These are phyloP conservation scores for Eimeria praecox DNA, from an alignment of 169 alveolate genomes.

Conservation along the genomic window DNA sequence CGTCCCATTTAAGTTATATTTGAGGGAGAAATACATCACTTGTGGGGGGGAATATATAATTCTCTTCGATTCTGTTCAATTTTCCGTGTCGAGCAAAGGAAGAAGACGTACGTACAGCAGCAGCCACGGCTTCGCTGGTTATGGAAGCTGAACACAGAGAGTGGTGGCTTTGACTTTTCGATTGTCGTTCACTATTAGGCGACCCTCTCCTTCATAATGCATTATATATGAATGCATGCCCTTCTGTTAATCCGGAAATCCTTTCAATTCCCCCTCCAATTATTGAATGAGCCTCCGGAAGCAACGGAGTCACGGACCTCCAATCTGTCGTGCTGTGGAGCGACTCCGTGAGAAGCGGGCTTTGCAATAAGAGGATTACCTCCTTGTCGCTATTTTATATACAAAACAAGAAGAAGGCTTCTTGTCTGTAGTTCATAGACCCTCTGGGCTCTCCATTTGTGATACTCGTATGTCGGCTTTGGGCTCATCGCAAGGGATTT, in stretches of 20 bases:
- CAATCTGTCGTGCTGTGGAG: background rate
- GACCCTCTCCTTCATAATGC: background rate
- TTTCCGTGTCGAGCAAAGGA: background rate
- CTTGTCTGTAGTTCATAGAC: background rate
- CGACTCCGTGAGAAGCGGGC: background rate
- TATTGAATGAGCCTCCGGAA: constrained; percentile 2
- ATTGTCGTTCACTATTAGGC: background rate
- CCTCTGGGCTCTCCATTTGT: background rate
- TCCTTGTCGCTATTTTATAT: background rate
- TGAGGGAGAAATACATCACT: background rate
- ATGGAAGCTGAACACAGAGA: background rate
- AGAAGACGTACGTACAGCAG: background rate
- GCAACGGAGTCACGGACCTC: constrained; percentile 14
- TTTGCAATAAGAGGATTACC: background rate
- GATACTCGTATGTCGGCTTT: background rate
- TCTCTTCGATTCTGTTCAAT: background rate
- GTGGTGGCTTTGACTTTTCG: background rate
- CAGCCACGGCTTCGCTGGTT: constrained; percentile 12
- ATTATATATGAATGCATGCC: background rate
- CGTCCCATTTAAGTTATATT: background rate
- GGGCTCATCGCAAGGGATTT: background rate
- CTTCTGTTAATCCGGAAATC: background rate
- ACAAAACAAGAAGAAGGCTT: background rate
- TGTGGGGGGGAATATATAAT: background rate
- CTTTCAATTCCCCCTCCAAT: background rate